Base-by-base conservation (phyloP, 139 green algal species). In the Chlorella sp. region DNA sequence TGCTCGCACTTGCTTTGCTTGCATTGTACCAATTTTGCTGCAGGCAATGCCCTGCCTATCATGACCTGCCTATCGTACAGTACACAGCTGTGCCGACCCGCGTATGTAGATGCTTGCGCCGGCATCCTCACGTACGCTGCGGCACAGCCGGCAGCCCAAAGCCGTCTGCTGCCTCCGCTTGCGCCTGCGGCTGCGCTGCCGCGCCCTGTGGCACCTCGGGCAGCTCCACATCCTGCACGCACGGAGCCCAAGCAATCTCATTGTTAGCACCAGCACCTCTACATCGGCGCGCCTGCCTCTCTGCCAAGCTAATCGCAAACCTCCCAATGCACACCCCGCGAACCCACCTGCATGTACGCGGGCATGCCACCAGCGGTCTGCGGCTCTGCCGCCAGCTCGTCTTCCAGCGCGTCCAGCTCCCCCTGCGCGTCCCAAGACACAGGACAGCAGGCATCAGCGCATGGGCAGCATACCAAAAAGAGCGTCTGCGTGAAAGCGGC, bases 391-490 rank as follows among this genome's bases (percentile, higher is more conserved):
- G 76, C 71, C 82, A 96, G 62, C 41, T 95, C 92, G 29, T 86
- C 89, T 72, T 96, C 92, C 60, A 99, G 78, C 19, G 89, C 93
- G 59, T 99, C 96, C 76, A 99, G 82, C 87, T 99, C 96, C 9
- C 88, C 96, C n/a, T n/a, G n/a, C n/a, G n/a, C n/a, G n/a, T n/a
- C n/a, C n/a, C n/a, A n/a, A n/a, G n/a, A n/a, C n/a, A n/a, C n/a
- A n/a, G n/a, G n/a, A n/a, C n/a, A n/a, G n/a, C n/a, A n/a, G n/a
- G n/a, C n/a, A n/a, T n/a, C n/a, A n/a, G n/a, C n/a, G n/a, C n/a
- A n/a, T n/a, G n/a, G n/a, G n/a, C n/a, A n/a, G n/a, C n/a, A n/a
- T n/a, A n/a, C n/a, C n/a, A n/a, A n/a, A n/a, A n/a, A n/a, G n/a
- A n/a, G n/a, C n/a, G n/a, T n/a, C n/a, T n/a, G n/a, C n/a, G n/a